Evolutionary conservation across 305 asterid genomes (phyloP).

Genomic region (Euphrasia arctica): DNA sequence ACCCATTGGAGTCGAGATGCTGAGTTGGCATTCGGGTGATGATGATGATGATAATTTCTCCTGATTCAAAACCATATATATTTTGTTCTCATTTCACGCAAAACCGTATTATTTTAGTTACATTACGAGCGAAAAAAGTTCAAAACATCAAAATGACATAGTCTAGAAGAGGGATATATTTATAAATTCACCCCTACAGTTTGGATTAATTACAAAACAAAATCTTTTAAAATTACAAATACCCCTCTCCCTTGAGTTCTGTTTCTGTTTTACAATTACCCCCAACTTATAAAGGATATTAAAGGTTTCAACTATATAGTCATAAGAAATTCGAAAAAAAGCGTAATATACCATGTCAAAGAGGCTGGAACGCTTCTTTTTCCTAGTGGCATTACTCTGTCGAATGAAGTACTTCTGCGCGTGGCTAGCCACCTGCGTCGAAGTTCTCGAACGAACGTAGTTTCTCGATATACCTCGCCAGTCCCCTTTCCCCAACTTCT

Average conservation of each 20-base stretch:
- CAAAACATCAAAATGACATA: constrained; percentile 1
- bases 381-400: constrained; percentile 33
- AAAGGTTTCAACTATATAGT: neutral
- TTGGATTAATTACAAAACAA: neutral
- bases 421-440: constrained; percentile 58
- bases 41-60: constrained; percentile 39
- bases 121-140: neutral
- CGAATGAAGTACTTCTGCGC: constrained; percentile 60
- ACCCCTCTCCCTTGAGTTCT: too few relatives aligned
- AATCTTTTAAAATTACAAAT: too few relatives aligned
- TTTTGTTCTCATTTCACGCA: neutral
- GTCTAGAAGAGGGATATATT: too few relatives aligned
- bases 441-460: constrained; percentile 45
- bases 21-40: constrained; percentile 29
- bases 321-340: neutral
- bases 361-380: constrained; percentile 50
- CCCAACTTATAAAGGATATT: neutral
- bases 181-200: neutral
- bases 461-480: constrained; percentile 50
- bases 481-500: constrained; percentile 48
- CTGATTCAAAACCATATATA: constrained; percentile 38
- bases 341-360: constrained; percentile 37
- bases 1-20: constrained; percentile 38
- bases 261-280: neutral
- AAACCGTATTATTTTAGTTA: constrained; percentile 1